Percentiles rank a stretch among this genome's conserved stretches.
These are phyloP conservation scores for Scheffersomyces lignosus DNA, from an alignment of 805 yeast genomes.

Conservation along the genomic window DNA sequence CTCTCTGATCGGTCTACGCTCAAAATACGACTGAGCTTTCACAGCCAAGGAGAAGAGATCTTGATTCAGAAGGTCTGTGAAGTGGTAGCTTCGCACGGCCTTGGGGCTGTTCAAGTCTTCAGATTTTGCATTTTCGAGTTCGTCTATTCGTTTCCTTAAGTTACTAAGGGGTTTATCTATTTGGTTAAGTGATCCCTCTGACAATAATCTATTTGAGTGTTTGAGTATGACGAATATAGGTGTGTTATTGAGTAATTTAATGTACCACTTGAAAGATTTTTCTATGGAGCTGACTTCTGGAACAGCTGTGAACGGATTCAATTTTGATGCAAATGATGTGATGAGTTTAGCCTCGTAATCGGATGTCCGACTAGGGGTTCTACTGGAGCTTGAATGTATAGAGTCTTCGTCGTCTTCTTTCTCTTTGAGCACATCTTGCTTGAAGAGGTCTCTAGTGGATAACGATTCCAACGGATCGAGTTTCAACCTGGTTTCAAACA, in stretches of 20 bases:
- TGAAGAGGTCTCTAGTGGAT: slow-evolving; percentile 6
- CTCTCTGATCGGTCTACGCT: slow-evolving; percentile 1
- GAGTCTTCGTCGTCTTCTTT: slow-evolving; percentile 9
- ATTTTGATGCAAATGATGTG: slow-evolving; percentile 26
- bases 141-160: slow-evolving; percentile 11
- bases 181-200: slow-evolving; percentile 21
- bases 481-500: slow-evolving; percentile 19
- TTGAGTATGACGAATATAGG: slow-evolving; percentile 31
- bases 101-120: slow-evolving; percentile 7
- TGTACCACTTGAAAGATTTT: slow-evolving; percentile 31
- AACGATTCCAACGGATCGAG: slow-evolving; percentile 12
- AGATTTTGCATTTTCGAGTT: slow-evolving; percentile 9
- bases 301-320: slow-evolving; percentile 15
- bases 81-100: slow-evolving; percentile 28
- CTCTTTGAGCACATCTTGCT: not conserved
- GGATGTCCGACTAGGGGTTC: slow-evolving; percentile 17
- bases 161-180: slow-evolving; percentile 19
- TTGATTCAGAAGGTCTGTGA: slow-evolving; percentile 26
- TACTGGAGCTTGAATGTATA: slow-evolving; percentile 7
- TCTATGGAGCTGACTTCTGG: slow-evolving; percentile 9
- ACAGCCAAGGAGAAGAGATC: slow-evolving; percentile 33
- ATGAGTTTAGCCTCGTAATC: slow-evolving; percentile 26
- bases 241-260: slow-evolving; percentile 22
- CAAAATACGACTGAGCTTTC: slow-evolving; percentile 6
- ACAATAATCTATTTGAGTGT: slow-evolving; percentile 27